Evolutionary conservation across 306 rosid genomes (phyloP).

Genomic region (Rosa multiflora): DNA sequence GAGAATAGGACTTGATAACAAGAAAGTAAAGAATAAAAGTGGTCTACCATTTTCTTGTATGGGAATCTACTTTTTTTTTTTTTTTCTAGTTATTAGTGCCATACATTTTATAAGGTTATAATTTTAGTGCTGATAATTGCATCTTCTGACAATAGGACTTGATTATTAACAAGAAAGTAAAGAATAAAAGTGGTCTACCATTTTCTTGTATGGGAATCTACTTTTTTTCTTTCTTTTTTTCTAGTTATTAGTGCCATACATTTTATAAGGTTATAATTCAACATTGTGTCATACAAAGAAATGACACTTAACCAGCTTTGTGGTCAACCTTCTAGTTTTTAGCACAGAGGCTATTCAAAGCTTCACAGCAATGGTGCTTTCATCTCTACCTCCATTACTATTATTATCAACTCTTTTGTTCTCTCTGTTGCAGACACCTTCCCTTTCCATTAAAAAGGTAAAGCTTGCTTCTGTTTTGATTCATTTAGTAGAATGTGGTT

Average conservation of each 20-base stretch:
- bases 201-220: neutral
- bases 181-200: neutral
- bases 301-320: conserved; percentile 2
- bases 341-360: neutral
- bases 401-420: conserved; percentile 26
- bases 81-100: conserved; percentile 5
- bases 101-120: neutral
- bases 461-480: neutral
- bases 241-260: conserved; percentile 7
- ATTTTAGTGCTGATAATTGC: neutral
- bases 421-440: conserved; percentile 23
- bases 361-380: conserved; percentile 24
- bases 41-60: neutral
- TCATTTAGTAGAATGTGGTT: neutral
- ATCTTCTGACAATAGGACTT: neutral
- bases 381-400: conserved; percentile 6
- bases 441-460: conserved; percentile 38
- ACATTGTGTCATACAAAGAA: neutral
- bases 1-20: too few relatives aligned
- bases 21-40: neutral
- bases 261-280: neutral
- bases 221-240: neutral
- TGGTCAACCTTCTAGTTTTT: neutral
- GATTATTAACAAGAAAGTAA: neutral
- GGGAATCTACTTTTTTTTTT: neutral